Base-by-base conservation (phyloP, 179 eudicot species). In the Gypsophila paniculata region DNA sequence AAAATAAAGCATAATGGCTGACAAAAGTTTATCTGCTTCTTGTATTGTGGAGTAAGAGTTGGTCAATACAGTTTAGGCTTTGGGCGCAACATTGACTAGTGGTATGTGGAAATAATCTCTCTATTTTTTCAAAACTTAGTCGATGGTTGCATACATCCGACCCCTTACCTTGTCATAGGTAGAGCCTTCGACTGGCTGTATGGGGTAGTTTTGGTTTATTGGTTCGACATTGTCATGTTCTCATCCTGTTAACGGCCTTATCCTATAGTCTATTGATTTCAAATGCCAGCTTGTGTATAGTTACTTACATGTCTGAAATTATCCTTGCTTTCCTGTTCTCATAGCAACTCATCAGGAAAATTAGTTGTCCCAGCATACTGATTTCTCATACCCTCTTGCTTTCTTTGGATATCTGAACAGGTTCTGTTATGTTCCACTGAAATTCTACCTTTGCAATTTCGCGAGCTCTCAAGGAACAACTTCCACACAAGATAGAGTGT, bases 391-490 rank as follows among this genome's bases (percentile, higher is more conserved):
- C 25, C 68, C 49, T 63, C 49, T 36, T 68, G 54, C 72, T 78
- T 53, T 32, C 48, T 57, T 66, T 53, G 26, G 62, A 25, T 42
- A 13, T 68, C 32, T 69, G 68, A 61, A 69, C 97, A 94, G 99
- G 86, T 94, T 92, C 79, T 85, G 77, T 75, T 86, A 77, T 75
- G 86, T 94, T 76, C 88, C 97, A 5, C 75, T 91, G 48, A 73
- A 71, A 62, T 83, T 94, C 76, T 86, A 81, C 57, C 58, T 85
- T 68, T 79, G 80, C 78, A 80, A 77, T 62, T 76, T 79, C 55
- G 76, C 85, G 65, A 82, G 85, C 74, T 83, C 77, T 13, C 81
- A 79, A 82, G 83, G 42, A 70, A 81, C 85, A 68, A 82, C 79
- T 79, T 81, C 85, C 68, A 76, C 84, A 51, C 80, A 85, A 75